phyloP scores from a whole-genome alignment of 2,329 filamentous ascomycete genomes.

The Davidsoniella virescens region DNA sequence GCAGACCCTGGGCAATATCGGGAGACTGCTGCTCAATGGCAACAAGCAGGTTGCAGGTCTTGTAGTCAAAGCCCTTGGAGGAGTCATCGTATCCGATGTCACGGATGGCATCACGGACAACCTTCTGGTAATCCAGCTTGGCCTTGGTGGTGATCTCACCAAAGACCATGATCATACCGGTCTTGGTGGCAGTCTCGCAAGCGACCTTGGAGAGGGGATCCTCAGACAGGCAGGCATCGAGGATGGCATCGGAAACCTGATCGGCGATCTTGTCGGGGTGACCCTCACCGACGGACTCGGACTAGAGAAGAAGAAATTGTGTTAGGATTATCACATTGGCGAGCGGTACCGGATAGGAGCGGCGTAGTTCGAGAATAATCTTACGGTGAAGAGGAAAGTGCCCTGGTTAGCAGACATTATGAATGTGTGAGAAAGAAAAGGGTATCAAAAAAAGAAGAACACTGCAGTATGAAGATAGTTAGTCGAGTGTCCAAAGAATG shows the following conservation, averaged over 20 bases:
- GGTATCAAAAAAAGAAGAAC: conserved; percentile 13
- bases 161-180: conserved; percentile 98
- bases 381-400: conserved; percentile 71
- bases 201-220: conserved; percentile 98
- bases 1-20: conserved; percentile 96
- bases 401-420: conserved; percentile 48
- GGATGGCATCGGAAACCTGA: conserved; percentile 94
- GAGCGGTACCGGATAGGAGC: neutral
- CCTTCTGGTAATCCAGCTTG: conserved; percentile 91
- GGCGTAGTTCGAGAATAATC: conserved; percentile 12
- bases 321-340: conserved; percentile 12
- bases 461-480: conserved; percentile 14
- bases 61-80: conserved; percentile 98
- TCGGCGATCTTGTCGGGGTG: conserved; percentile 97
- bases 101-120: conserved; percentile 88
- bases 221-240: conserved; percentile 90
- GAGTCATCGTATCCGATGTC: conserved; percentile 98
- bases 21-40: conserved; percentile 99
- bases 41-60: conserved; percentile 96
- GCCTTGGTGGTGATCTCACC: conserved; percentile 98
- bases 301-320: conserved; percentile 27
- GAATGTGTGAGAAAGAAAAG: conserved; percentile 18
- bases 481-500: neutral
- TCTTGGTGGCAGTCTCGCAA: conserved; percentile 99
- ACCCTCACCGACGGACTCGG: conserved; percentile 77